These are phyloP conservation scores for Parsonsia alboflavescens DNA, from an alignment of 257 asterid species.

Conservation along the genomic window DNA sequence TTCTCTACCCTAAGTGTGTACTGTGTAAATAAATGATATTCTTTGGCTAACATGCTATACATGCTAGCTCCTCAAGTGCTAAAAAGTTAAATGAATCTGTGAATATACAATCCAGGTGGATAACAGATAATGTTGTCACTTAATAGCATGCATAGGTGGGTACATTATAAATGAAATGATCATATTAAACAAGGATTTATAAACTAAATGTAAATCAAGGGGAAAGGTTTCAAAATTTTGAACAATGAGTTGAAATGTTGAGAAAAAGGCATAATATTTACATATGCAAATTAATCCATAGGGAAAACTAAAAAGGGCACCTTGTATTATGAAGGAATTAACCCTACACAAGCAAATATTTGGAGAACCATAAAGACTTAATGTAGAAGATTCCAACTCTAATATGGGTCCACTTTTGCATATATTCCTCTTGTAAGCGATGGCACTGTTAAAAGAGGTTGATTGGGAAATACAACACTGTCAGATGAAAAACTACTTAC, in stretches of 20 bases:
- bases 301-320: not conserved
- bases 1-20: not conserved
- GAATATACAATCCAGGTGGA: no score
- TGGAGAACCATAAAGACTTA: no score
- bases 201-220: not conserved
- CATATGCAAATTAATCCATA: not conserved
- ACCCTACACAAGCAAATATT: not conserved
- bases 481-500: slow-evolving; percentile 39
- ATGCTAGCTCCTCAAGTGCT: not conserved
- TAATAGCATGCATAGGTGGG: no score
- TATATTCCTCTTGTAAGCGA: no score
- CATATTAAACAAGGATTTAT: not conserved
- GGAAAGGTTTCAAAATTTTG: not conserved
- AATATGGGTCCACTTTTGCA: no score
- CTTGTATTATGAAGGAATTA: not conserved
- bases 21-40: not conserved
- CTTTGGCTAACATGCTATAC: not conserved
- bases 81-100: not conserved
- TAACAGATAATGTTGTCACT: not conserved
- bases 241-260: not conserved
- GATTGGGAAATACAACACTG: not conserved
- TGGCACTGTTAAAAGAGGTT: slow-evolving; percentile 2
- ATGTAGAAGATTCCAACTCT: no score
- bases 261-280: not conserved
- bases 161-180: no score